phyloP scores from a whole-genome alignment of 1,284 basidiomycete species.

The Trametes pubescens region DNA sequence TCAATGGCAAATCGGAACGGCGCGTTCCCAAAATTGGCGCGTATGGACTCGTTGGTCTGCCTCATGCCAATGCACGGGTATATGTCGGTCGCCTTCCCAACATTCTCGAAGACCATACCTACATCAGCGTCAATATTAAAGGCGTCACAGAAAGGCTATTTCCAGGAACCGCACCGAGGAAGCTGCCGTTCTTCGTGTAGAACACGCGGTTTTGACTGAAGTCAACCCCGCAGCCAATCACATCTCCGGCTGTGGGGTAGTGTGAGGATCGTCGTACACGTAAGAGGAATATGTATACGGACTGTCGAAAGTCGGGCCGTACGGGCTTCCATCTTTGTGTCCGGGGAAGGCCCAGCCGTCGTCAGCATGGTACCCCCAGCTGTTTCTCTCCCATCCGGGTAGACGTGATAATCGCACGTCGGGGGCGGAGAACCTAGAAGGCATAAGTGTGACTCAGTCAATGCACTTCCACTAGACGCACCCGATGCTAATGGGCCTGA shows the following conservation, averaged over 20 bases:
- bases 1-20: constrained; percentile 91
- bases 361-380: constrained; percentile 97
- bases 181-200: constrained; percentile 88
- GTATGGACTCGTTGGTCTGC: constrained; percentile 74
- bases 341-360: constrained; percentile 84
- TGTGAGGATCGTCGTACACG: constrained; percentile 17
- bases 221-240: constrained; percentile 91
- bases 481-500: constrained; percentile 85
- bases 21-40: constrained; percentile 87
- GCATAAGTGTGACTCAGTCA: constrained; percentile 16
- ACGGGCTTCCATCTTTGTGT: constrained; percentile 76
- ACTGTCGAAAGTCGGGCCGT: constrained; percentile 82
- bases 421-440: constrained; percentile 51
- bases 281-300: constrained; percentile 38
- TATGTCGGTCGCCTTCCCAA: constrained; percentile 68
- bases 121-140: constrained; percentile 1
- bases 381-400: constrained; percentile 89
- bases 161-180: constrained; percentile 64
- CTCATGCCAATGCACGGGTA: constrained; percentile 91
- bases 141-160: constrained; percentile 7
- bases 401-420: constrained; percentile 75
- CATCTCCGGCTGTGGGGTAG: constrained; percentile 71
- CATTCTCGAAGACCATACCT: constrained; percentile 78
- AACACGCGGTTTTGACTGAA: constrained; percentile 82
- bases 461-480: constrained; percentile 26